Conservation (phyloP, 768 basidiomycete species). For the Gymnopilus junonius region DNA sequence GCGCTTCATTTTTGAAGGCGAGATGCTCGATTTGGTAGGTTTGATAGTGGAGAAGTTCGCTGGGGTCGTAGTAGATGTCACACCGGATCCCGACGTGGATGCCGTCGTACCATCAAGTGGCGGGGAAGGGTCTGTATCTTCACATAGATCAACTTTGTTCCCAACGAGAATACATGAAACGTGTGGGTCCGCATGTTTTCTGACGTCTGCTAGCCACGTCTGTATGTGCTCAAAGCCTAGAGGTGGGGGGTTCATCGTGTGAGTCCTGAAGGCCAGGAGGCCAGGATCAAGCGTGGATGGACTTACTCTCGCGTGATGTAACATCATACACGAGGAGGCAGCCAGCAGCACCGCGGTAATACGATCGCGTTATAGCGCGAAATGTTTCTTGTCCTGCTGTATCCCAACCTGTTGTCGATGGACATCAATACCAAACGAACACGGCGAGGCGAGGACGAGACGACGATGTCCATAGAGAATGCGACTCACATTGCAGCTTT, state of each 20-base stretch:
- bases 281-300: slow-evolving; percentile 7
- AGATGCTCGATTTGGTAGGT: slow-evolving; percentile 18
- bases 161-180: slow-evolving; percentile 90
- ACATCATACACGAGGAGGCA: slow-evolving; percentile 92
- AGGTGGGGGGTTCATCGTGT: slow-evolving; percentile 9
- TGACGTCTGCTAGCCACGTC: slow-evolving; percentile 85
- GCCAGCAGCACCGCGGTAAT: slow-evolving; percentile 88
- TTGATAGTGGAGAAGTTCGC: slow-evolving; percentile 21
- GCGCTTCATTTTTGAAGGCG: slow-evolving; percentile 22
- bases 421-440: neutral
- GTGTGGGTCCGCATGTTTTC: slow-evolving; percentile 87
- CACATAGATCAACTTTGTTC: slow-evolving; percentile 85
- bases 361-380: slow-evolving; percentile 84
- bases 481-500: slow-evolving; percentile 81
- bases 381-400: slow-evolving; percentile 92
- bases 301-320: slow-evolving; percentile 79
- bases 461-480: too few relatives aligned
- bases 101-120: neutral
- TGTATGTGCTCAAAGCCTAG: slow-evolving; percentile 72
- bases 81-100: slow-evolving; percentile 13
- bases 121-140: slow-evolving; percentile 30
- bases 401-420: slow-evolving; percentile 69
- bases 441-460: neutral
- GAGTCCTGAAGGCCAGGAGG: slow-evolving; percentile 1
- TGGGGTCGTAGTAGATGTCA: too few relatives aligned